Evolutionary conservation across 805 yeast species (phyloP), one percentile per base, ranked within the genome.

Genomic region (Sugiyamaella americana): DNA sequence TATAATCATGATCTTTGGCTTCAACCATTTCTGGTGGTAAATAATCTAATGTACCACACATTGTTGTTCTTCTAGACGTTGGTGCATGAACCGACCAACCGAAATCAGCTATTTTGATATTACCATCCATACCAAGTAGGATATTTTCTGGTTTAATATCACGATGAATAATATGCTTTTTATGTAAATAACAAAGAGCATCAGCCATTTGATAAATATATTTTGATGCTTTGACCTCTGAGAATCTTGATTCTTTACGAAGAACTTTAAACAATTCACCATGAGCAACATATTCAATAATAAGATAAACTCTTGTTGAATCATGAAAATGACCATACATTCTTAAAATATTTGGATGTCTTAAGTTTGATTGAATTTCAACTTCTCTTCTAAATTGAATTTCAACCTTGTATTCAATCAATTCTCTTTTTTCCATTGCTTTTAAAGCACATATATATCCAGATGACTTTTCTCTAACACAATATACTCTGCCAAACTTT

Each of bases 131-230:
- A 4, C 87, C 87, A 8, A 91, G 68, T 37, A 91, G 66, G 42
- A 91, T 84, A 58, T 91, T 91, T 61, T 93, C 98, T 0, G 98
- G 98, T 64, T 91, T 91, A 53, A 91, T 78, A 61, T 91, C 98
- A 50, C 98, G 74, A 60, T 91, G 98, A 22, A 91, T 84, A 38
- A 93, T 80, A 53, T 82, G 79, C 57, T 82, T 85, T 30, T 75
- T 68, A 64, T 91, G 98, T 53, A 93, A 69, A 59, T 88, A 86
- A 6, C 71, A 65, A 40, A 91, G 73, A 0, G 95, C 96, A 36
- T 75, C 73, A 0, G 96, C 83, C 64, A 88, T 84, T 62, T 93
- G 98, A 52, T 70, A 80, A 4, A 87, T 80, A 64, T 85, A 91
- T 52, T 64, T 53, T 3, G 56, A 81, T 1, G 96, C 95, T 6